Base-by-base conservation (phyloP, 345 rosid species). In the Gossypium bickii region DNA sequence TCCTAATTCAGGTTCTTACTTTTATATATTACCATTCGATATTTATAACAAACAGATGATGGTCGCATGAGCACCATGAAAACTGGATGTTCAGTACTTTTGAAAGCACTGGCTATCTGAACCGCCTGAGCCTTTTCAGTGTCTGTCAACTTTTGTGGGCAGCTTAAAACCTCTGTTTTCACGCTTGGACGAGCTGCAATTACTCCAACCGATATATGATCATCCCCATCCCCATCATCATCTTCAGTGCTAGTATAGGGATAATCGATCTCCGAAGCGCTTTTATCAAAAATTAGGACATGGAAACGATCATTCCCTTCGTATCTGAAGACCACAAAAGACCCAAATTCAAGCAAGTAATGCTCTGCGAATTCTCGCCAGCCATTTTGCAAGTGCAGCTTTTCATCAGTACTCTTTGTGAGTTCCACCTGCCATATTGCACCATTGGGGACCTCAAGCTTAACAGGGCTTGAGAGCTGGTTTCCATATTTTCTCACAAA, bases 351-450 rank as follows among this genome's bases (percentile, higher is more conserved):
- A 3, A 80, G 9, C 2, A 80, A 79, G 57, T 81, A 75, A 64
- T 45, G 64, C 7, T 80, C 24, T 7, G 77, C 73, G 52, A 81
- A 83, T 34, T 83, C 79, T 57, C 52, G 51, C 88, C 85, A 81
- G 10, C 86, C 86, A 6, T 81, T 27, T 27, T 66, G 66, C 24
- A 81, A 51, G 79, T 67, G 62, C 27, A 67, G 25, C 12, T 57
- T 74, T 41, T 53, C 75, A 20, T 58, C 66, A 56, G 38, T 29
- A 29, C 57, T 4, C 60, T 73, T 65, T 5, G 20, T 2, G 67
- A 81, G 59, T 63, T 81, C 75, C 3, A 85, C 73, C 56, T 64
- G 17, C 84, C 86, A 84, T n/a, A 10, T 25, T 27, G 38, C 66
- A 48, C 78, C 80, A 57, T 63, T 77, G 5, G 85, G 81, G 44